phyloP scores from a whole-genome alignment of 331 rosid genomes.

The Pyrus hybrid region DNA sequence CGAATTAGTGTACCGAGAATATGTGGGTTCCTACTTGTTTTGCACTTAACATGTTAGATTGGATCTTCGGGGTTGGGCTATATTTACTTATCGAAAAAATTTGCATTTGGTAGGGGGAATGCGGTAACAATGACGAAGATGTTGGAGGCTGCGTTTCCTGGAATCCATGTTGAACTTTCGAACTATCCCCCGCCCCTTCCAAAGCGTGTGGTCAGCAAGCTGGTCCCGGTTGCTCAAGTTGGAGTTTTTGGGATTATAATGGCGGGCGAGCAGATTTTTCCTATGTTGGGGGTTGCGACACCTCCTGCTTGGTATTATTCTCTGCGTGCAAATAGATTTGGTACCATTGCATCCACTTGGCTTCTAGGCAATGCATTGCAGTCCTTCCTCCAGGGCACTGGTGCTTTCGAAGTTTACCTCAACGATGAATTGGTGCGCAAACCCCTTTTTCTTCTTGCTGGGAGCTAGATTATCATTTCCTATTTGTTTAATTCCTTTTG shows the following conservation, averaged over 20 bases:
- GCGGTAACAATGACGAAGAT: constrained; percentile 58
- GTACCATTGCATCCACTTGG: constrained; percentile 65
- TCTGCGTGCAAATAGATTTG: constrained; percentile 67
- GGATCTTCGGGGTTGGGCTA: not conserved
- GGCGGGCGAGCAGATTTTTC: constrained; percentile 71
- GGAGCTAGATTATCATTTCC: not conserved
- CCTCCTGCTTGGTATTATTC: constrained; percentile 69
- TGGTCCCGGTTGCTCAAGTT: constrained; percentile 59
- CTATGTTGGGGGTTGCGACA: constrained; percentile 47
- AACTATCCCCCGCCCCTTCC: constrained; percentile 62
- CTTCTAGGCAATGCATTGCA: constrained; percentile 77
- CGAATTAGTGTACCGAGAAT: not conserved
- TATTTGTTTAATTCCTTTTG: not conserved
- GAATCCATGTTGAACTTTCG: constrained; percentile 51
- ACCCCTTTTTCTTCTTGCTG: not conserved
- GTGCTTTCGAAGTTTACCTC: constrained; percentile 74
- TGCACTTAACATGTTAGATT: not conserved
- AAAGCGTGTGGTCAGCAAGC: constrained; percentile 61
- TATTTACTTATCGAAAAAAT: not conserved
- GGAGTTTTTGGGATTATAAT: constrained; percentile 52
- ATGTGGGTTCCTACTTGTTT: not conserved
- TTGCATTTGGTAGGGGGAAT: constrained; percentile 48
- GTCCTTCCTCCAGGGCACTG: constrained; percentile 78
- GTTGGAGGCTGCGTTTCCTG: constrained; percentile 64
- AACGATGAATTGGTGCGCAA: constrained; percentile 68